phyloP scores from a whole-genome alignment of 2,329 filamentous ascomycete genomes.

The Ophiostoma sp. region DNA sequence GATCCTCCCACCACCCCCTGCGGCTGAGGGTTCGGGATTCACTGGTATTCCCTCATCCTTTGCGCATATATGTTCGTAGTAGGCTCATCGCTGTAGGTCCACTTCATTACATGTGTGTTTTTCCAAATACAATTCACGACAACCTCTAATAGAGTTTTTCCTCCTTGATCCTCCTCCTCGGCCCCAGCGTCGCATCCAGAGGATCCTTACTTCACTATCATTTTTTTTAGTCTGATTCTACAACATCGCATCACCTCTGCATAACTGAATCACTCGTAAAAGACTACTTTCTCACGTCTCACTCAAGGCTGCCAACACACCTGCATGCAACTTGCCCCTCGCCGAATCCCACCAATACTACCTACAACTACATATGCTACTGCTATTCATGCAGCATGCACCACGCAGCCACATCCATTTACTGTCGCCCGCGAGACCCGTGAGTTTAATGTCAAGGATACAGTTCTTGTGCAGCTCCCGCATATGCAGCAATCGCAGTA shows the following conservation, averaged over 20 bases:
- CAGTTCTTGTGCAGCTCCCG: too few relatives aligned
- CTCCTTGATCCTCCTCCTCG: not conserved
- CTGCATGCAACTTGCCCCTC: not conserved
- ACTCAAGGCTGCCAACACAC: constrained; percentile 4
- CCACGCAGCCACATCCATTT: not conserved
- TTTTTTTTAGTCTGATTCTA: not conserved
- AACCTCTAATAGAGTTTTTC: too few relatives aligned
- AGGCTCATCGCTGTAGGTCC: too few relatives aligned
- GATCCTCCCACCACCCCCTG: not conserved
- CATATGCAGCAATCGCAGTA: not conserved
- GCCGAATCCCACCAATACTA: not conserved
- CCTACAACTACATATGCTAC: not conserved
- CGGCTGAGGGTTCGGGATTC: constrained; percentile 3
- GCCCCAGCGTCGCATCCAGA: not conserved
- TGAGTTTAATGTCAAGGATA: not conserved
- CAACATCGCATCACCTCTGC: not conserved
- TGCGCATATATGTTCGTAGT: not conserved
- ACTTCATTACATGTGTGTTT: too few relatives aligned
- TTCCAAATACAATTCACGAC: too few relatives aligned
- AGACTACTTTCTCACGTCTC: constrained; percentile 5
- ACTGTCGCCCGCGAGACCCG: not conserved
- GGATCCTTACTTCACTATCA: not conserved
- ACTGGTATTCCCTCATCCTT: not conserved
- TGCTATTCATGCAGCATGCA: not conserved
- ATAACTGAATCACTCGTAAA: not conserved